These are phyloP conservation scores for Aspergillus diversus DNA, from an alignment of 495 filamentous ascomycete genomes.

Conservation along the genomic window DNA sequence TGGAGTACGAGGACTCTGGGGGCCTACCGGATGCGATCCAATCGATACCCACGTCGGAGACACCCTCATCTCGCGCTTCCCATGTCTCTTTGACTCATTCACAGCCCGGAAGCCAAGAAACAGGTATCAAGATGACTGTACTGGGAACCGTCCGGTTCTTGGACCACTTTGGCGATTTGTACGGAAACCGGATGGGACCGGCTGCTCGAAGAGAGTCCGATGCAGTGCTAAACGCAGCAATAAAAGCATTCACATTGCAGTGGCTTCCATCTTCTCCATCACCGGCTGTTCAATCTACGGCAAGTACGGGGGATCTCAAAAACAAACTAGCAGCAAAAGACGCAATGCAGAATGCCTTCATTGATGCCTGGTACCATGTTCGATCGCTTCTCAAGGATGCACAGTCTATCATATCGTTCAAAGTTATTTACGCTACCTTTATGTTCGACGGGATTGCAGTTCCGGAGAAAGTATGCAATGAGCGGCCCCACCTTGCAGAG, in stretches of 20 bases:
- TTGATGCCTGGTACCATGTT: slow-evolving; percentile 25
- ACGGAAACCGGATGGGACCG: slow-evolving; percentile 26
- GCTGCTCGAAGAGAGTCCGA: slow-evolving; percentile 22
- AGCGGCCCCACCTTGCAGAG: neutral
- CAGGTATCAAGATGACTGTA: slow-evolving; percentile 11
- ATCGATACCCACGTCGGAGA: no score
- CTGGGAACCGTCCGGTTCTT: slow-evolving; percentile 31
- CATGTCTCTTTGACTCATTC: neutral
- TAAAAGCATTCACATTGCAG: slow-evolving; percentile 30
- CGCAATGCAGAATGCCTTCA: slow-evolving; percentile 7
- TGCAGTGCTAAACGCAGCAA: slow-evolving; percentile 23
- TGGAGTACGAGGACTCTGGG: slow-evolving; percentile 6
- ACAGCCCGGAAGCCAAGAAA: no score
- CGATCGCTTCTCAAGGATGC: slow-evolving; percentile 13
- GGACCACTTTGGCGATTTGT: slow-evolving; percentile 34
- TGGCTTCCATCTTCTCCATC: slow-evolving; percentile 22
- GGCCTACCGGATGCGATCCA: neutral
- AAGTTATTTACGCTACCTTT: slow-evolving; percentile 21
- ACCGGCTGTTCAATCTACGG: neutral
- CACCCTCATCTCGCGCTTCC: neutral
- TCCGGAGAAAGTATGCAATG: slow-evolving; percentile 11
- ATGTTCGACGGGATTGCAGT: slow-evolving; percentile 30
- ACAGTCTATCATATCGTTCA: slow-evolving; percentile 22
- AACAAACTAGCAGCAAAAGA: neutral
- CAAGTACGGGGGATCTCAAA: neutral